Percentiles rank a stretch among this genome's conserved stretches.
phyloP scores from a whole-genome alignment of 2,329 filamentous ascomycete genomes.

The Lachnellula cervina region DNA sequence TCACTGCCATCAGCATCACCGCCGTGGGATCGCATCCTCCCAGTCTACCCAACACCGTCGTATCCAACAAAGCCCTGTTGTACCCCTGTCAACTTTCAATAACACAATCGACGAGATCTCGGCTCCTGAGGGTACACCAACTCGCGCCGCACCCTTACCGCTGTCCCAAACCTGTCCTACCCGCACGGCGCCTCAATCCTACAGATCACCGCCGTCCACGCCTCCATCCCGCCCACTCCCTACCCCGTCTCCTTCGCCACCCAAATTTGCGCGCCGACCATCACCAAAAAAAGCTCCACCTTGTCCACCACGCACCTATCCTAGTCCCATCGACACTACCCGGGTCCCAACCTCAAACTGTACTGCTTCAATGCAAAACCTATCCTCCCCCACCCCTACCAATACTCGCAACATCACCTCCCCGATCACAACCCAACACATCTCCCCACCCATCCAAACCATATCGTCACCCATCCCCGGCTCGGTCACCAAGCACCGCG shows the following conservation, averaged over 20 bases:
- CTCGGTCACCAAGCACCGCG: not conserved
- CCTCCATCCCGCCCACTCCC: not conserved
- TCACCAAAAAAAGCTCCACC: not conserved
- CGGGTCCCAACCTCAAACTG: not conserved
- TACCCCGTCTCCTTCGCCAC: not conserved
- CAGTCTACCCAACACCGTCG: not conserved
- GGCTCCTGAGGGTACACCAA: not conserved
- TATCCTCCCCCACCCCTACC: not conserved
- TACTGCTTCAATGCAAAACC: not conserved
- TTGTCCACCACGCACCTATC: not conserved
- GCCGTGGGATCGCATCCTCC: constrained; percentile 3
- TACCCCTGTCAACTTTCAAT: not conserved
- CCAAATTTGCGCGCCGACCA: not conserved
- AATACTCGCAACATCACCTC: not conserved
- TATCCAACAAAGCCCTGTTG: not conserved
- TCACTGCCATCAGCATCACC: constrained; percentile 17
- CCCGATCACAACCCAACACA: not conserved
- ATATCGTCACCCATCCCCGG: not conserved
- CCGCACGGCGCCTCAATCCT: not conserved
- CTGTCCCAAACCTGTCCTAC: not conserved
- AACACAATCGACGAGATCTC: not conserved
- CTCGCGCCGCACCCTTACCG: not conserved
- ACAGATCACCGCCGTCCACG: not conserved
- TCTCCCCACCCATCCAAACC: not conserved
- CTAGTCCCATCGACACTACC: not conserved